Conservation (phyloP, 2,329 filamentous ascomycete species). For the Paraphaeosphaeria minitans region DNA sequence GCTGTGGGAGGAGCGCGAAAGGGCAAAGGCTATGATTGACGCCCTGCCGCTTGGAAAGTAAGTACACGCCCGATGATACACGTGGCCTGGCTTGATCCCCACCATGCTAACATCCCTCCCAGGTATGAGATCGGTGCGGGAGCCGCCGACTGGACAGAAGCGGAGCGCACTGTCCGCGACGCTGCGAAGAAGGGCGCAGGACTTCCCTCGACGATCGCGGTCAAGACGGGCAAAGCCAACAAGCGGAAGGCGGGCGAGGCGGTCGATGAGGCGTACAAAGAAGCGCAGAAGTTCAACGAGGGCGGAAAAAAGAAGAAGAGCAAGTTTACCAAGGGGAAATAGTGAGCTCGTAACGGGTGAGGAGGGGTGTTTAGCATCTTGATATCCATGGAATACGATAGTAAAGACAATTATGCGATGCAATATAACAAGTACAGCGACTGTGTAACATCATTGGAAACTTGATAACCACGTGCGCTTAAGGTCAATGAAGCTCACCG, state of each 20-base stretch:
- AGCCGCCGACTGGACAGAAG: constrained; percentile 60
- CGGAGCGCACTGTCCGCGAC: constrained; percentile 72
- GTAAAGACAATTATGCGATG: not conserved
- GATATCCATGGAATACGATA: not conserved
- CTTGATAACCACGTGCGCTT: too few species aligned
- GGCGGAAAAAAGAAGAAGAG: constrained; percentile 43
- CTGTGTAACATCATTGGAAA: too few species aligned
- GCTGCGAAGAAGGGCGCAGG: constrained; percentile 57
- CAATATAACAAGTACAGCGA: too few species aligned
- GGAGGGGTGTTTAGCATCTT: not conserved
- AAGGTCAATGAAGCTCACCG: too few species aligned
- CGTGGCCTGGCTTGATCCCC: not conserved
- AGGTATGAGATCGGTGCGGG: constrained; percentile 56
- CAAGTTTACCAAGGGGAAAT: constrained; percentile 24
- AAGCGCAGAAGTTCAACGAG: constrained; percentile 44
- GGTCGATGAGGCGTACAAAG: constrained; percentile 54
- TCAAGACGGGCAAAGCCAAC: constrained; percentile 72
- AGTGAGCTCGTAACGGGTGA: not conserved
- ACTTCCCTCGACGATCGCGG: constrained; percentile 71
- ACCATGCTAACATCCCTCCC: constrained; percentile 11
- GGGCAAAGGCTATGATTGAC: constrained; percentile 88
- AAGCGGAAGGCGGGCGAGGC: constrained; percentile 70
- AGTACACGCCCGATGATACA: constrained; percentile 40
- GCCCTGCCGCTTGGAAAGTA: constrained; percentile 86
- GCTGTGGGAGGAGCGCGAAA: constrained; percentile 70